Evolutionary conservation across 805 yeast genomes (phyloP), one percentile per base, ranked within the genome.

Genomic region (Lipomyces anomalus): DNA sequence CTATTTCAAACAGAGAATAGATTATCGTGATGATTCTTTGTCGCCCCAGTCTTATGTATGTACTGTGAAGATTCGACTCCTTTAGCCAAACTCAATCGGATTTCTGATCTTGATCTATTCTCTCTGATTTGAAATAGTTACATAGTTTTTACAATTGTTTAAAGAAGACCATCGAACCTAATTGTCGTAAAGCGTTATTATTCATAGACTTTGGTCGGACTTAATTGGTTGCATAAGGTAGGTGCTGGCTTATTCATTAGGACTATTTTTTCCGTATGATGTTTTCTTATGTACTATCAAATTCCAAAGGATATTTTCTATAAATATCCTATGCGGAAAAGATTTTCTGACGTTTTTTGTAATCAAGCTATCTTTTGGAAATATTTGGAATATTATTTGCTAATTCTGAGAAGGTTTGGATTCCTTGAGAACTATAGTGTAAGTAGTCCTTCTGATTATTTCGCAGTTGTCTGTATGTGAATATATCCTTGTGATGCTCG

Each of bases 41-140:
- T 52, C 56, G 56, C 56, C 56, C 56, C 56, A 52, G 50, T 52
- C 56, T 43, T 49, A 50, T 45, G 45, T 43, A 39, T 40, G 42
- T 33, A 30, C 43, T 28, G 42, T 49, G 56, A 49, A 46, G 56
- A 52, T 50, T 52, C 52, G 56, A 50, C 56, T 49, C 49, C 44
- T 23, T 36, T 18, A 51, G 55, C 55, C 55, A 51, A 51, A 48
- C 50, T 23, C 42, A 46, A 23, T 48, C 40, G 20, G 29, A 36
- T 26, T 23, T 21, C 53, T 51, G 51, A 50, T 38, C 37, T 18
- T 21, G 17, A 5, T 5, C 17, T 4, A 21, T 36, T 36, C 7
- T 36, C 17, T 4, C 17, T 16, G 28, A 13, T 35, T 35, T 18
- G 28, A 28, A 16, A 28, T 13, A 28, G 13, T 28, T 28, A 13